Evolutionary conservation across 1,139 yeast genomes (phyloP), one percentile per base, ranked within the genome.

Genomic region (Magnusiomyces tetraspermus): DNA sequence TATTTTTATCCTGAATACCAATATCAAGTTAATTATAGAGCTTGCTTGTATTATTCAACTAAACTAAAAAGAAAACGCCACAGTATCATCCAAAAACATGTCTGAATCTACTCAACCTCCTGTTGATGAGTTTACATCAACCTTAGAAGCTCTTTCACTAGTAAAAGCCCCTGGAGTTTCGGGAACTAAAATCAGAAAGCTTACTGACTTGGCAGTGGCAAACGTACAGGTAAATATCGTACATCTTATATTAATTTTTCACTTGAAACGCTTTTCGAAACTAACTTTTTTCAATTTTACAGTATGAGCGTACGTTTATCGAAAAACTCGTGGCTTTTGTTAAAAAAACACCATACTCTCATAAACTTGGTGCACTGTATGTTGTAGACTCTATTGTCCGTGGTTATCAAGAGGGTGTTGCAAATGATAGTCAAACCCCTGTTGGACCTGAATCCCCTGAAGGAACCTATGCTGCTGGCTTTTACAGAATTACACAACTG

Each of bases 131-230:
- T 86, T 87, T 69, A 85, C 83, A 68, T 70, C 74, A 57, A 77
- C 83, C 56, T 75, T 90, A 63, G 82, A 80, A 61, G 94, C 90
- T 66, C 76, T 90, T 59, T 78, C 83, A 57, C 75, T 80, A 23
- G 75, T 87, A 59, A 88, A 87, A 70, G 83, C 96, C 28, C 94
- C 94, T 23, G 97, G 98, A 56, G 95, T 92, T 54, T 89, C 97
- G 37, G 97, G 97, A 44, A 82, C 96, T 55, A 89, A 96, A 72
- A 92, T 92, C 67, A 86, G 87, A 67, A 83, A 82, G 64, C 75
- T 89, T 64, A 85, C 92, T 49, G 86, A 85, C 54, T 68, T 85
- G 56, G 95, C 96, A 49, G 75, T 83, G 57, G 79, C 78, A 60
- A 80, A 89, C 68, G 85, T 82, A 57, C 73, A 73, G 58, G 72